Percentiles rank a stretch among this genome's conserved stretches.
phyloP scores from a whole-genome alignment of 2,329 filamentous ascomycete genomes.

The Phaeosphaeriaceae sp. region DNA sequence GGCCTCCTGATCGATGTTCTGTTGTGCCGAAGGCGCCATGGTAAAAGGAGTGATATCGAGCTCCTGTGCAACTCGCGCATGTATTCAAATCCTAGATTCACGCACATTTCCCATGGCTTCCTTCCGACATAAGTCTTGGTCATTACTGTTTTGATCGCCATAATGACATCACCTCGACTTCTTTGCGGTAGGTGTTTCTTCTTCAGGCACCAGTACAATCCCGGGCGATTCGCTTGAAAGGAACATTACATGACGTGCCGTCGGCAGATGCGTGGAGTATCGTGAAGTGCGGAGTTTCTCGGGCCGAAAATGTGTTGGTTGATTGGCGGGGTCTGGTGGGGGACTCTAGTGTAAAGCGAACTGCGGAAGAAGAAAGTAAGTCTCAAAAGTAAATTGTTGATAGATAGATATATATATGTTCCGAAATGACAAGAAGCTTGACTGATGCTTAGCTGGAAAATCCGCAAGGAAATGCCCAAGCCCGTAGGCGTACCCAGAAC shows the following conservation, averaged over 20 bases:
- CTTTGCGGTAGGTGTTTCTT: slow-evolving; percentile 3
- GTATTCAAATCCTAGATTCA: not conserved
- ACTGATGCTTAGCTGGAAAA: not conserved
- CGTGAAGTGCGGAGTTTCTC: slow-evolving; percentile 8
- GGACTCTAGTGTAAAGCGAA: not conserved
- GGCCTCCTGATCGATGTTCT: slow-evolving; percentile 12
- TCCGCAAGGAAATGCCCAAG: not conserved
- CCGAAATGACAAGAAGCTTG: slow-evolving; percentile 5
- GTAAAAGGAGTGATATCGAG: not conserved
- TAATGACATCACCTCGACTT: slow-evolving; percentile 24
- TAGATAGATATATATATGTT: slow-evolving; percentile 4
- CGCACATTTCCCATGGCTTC: not conserved
- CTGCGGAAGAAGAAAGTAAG: slow-evolving; percentile 3
- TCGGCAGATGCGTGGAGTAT: slow-evolving; percentile 8
- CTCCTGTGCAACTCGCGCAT: not conserved
- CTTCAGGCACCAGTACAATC: slow-evolving; percentile 3
- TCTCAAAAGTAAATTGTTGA: not conserved
- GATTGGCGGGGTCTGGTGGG: slow-evolving; percentile 2
- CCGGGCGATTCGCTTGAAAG: slow-evolving; percentile 5
- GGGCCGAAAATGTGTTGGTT: slow-evolving; percentile 4
- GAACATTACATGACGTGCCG: slow-evolving; percentile 15
- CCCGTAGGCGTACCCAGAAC: slow-evolving; percentile 15
- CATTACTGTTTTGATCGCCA: slow-evolving; percentile 12
- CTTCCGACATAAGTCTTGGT: not conserved
- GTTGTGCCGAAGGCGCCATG: slow-evolving; percentile 22